These are phyloP conservation scores for Cutaneotrichosporon mucoides DNA, from an alignment of 1,284 basidiomycete species.

Conservation along the genomic window DNA sequence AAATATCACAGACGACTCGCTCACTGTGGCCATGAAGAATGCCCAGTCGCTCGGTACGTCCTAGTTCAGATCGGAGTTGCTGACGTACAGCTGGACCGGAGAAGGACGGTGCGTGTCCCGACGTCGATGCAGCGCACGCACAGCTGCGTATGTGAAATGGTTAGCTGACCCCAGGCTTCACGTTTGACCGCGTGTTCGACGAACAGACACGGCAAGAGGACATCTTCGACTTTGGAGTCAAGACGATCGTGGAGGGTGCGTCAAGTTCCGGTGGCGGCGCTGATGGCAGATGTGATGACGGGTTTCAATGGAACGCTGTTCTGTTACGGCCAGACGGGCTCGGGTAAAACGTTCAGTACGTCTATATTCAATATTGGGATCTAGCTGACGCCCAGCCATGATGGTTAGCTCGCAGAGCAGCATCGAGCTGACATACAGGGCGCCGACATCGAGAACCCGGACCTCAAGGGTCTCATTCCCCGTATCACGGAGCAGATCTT, in stretches of 20 bases:
- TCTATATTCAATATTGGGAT: background rate
- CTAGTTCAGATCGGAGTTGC: background rate
- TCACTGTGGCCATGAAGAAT: slow-evolving; percentile 69
- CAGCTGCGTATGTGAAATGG: no score
- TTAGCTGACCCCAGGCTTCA: slow-evolving; percentile 62
- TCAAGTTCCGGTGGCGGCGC: background rate
- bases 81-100: slow-evolving; percentile 46
- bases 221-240: slow-evolving; percentile 98
- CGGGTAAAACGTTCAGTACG: slow-evolving; percentile 79
- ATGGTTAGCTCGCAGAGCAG: background rate
- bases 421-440: slow-evolving; percentile 58
- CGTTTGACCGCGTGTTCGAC: slow-evolving; percentile 94
- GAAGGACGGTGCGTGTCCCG: slow-evolving; percentile 38
- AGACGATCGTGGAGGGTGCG: slow-evolving; percentile 58
- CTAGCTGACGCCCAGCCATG: slow-evolving; percentile 5
- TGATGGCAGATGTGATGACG: slow-evolving; percentile 82
- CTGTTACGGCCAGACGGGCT: slow-evolving; percentile 98
- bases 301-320: slow-evolving; percentile 99
- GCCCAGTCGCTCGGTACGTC: slow-evolving; percentile 63
- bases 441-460: slow-evolving; percentile 88
- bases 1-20: slow-evolving; percentile 74
- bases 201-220: slow-evolving; percentile 88
- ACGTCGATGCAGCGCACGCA: background rate
- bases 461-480: slow-evolving; percentile 93
- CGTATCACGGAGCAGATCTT: slow-evolving; percentile 99